Evolutionary conservation across 306 rosid species (phyloP).

Genomic region (Benincasa hispida): DNA sequence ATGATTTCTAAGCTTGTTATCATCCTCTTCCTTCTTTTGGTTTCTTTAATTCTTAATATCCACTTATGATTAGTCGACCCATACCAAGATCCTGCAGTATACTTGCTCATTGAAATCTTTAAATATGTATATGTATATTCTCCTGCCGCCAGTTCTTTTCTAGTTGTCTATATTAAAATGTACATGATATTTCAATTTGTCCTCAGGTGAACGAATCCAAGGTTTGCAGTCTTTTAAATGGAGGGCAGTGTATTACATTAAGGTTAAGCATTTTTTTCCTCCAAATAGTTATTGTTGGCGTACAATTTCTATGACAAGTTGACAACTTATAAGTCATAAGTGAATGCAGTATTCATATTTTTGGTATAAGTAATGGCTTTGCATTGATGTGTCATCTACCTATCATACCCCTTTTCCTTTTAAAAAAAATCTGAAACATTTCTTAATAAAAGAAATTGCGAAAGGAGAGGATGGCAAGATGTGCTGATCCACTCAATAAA

Average conservation of each 20-base stretch:
- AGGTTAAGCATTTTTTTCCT: constrained; percentile 40
- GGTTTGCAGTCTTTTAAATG: constrained; percentile 25
- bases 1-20: background rate
- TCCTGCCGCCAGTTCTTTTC: background rate
- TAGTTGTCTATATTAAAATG: constrained; percentile 2
- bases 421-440: background rate
- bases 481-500: background rate
- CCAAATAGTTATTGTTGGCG: background rate
- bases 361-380: background rate
- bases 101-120: no score
- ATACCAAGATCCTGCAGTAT: no score
- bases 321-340: constrained; percentile 2
- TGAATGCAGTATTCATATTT: background rate
- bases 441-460: background rate
- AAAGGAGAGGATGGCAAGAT: background rate
- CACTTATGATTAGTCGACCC: no score
- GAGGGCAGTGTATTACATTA: constrained; percentile 37
- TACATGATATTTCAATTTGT: constrained; percentile 10
- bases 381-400: background rate
- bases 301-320: constrained; percentile 4
- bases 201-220: background rate
- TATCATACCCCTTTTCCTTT: background rate
- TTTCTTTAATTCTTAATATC: no score
- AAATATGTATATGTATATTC: background rate
- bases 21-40: background rate